These are phyloP conservation scores for Canariomyces notabilis DNA, from an alignment of 2,329 filamentous ascomycete species.

Conservation along the genomic window DNA sequence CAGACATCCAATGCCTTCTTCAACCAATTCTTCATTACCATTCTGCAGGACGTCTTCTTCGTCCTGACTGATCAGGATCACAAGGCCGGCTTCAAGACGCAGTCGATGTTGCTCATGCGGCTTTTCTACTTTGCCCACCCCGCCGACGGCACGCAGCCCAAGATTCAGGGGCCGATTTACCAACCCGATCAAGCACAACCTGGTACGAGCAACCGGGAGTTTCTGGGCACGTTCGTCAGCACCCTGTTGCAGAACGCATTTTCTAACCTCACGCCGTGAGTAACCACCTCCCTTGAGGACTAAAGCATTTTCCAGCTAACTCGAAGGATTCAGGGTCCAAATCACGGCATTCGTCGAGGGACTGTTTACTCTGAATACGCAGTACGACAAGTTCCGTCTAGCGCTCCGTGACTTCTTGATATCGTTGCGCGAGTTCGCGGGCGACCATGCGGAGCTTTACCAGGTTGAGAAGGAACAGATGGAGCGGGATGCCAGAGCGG, in stretches of 20 bases:
- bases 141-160: slow-evolving; percentile 62
- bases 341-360: slow-evolving; percentile 87
- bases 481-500: slow-evolving; percentile 75
- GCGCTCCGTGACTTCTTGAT: slow-evolving; percentile 96
- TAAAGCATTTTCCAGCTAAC: slow-evolving; percentile 32
- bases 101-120: slow-evolving; percentile 86
- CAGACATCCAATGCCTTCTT: slow-evolving; percentile 92
- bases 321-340: slow-evolving; percentile 57
- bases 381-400: slow-evolving; percentile 91
- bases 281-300: neutral
- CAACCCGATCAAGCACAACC: slow-evolving; percentile 72
- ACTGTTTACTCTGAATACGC: slow-evolving; percentile 80
- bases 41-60: slow-evolving; percentile 97
- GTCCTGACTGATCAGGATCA: slow-evolving; percentile 96
- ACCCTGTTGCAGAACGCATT: slow-evolving; percentile 85
- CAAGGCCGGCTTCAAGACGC: slow-evolving; percentile 98
- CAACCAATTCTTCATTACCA: slow-evolving; percentile 93
- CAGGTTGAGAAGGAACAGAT: slow-evolving; percentile 93
- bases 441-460: slow-evolving; percentile 91
- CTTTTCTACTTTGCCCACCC: slow-evolving; percentile 95
- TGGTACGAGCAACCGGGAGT: slow-evolving; percentile 86
- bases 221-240: slow-evolving; percentile 81
- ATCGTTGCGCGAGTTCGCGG: slow-evolving; percentile 92
- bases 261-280: slow-evolving; percentile 84
- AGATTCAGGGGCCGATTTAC: slow-evolving; percentile 91